Conservation (phyloP, 495 filamentous ascomycete genomes). For the Daldinia decipiens region DNA sequence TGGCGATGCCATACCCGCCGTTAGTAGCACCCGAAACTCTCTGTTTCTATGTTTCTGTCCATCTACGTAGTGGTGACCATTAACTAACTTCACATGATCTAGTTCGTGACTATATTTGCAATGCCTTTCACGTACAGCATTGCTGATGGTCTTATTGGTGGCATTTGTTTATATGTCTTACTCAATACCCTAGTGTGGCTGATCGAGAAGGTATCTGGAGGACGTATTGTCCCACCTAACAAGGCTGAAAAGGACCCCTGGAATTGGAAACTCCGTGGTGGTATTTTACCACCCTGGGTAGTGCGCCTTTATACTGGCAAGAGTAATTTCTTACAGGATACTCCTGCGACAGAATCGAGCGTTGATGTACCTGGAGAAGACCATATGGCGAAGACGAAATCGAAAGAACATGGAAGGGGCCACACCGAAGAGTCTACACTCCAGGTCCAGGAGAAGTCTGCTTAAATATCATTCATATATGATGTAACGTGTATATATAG, state of each 20-base stretch:
- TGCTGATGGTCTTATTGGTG: conserved; percentile 79
- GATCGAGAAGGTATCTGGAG: conserved; percentile 69
- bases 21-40: conserved; percentile 6
- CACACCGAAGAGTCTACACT: neutral
- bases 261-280: conserved; percentile 74
- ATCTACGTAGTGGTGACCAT: neutral
- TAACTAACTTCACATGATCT: conserved; percentile 1
- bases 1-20: conserved; percentile 78
- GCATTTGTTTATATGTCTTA: conserved; percentile 76
- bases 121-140: conserved; percentile 91
- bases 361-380: conserved; percentile 22
- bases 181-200: conserved; percentile 74
- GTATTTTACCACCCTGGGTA: conserved; percentile 76
- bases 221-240: conserved; percentile 75
- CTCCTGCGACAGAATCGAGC: conserved; percentile 26
- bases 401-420: conserved; percentile 4
- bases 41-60: neutral
- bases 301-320: conserved; percentile 68
- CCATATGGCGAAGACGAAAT: conserved; percentile 17
- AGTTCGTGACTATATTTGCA: conserved; percentile 77
- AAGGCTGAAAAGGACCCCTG: conserved; percentile 78
- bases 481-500: neutral
- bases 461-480: neutral
- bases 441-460: conserved; percentile 13
- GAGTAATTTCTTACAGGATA: conserved; percentile 71